Conservation (phyloP, 306 rosid species). For the Alnus rubra region DNA sequence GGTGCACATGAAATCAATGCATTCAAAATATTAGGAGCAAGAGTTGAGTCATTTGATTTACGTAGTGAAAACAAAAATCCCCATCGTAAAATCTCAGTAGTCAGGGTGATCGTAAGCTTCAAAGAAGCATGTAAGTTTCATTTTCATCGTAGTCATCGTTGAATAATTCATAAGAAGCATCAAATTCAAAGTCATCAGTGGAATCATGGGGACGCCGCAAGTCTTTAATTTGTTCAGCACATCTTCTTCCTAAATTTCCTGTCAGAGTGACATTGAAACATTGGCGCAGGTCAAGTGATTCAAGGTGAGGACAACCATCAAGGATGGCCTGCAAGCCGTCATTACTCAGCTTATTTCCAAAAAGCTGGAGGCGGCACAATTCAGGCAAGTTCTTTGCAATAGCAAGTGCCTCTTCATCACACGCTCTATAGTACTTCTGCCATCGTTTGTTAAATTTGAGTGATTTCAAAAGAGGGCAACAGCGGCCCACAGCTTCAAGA, state of each 20-base stretch:
- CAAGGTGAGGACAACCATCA: slow-evolving; percentile 60
- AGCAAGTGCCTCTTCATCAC: slow-evolving; percentile 48
- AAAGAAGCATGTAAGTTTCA: no score
- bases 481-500: no score
- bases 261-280: slow-evolving; percentile 47
- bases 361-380: slow-evolving; percentile 57
- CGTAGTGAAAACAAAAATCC: no score
- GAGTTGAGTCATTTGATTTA: no score
- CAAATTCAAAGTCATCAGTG: no score
- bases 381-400: slow-evolving; percentile 49
- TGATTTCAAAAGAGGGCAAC: slow-evolving; percentile 1
- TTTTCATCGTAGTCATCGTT: no score
- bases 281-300: slow-evolving; percentile 63
- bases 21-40: no score
- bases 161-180: no score
- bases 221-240: slow-evolving; percentile 46
- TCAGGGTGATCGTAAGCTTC: no score
- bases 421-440: no score
- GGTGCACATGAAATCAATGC: no score
- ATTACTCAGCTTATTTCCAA: slow-evolving; percentile 57
- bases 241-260: slow-evolving; percentile 42
- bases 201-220: slow-evolving; percentile 47
- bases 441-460: slow-evolving; percentile 27
- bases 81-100: no score
- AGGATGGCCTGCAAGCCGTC: slow-evolving; percentile 60